Evolutionary conservation across 1,284 basidiomycete species (phyloP), one percentile per base, ranked within the genome.

Genomic region (Lignosus rhinocerotis): DNA sequence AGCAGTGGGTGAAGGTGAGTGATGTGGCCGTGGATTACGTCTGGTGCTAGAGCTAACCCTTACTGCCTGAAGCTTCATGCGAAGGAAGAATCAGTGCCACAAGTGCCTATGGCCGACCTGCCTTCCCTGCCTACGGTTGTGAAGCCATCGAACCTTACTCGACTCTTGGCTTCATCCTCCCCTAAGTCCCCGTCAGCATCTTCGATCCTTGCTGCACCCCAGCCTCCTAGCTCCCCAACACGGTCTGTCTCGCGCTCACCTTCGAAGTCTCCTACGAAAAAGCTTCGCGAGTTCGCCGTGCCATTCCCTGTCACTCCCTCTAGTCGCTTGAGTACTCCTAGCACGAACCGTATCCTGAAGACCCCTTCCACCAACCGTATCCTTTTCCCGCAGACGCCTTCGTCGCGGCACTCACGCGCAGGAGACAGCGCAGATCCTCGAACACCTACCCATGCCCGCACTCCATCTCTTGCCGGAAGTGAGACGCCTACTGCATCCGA

Each of bases 141-240:
- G n/a, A 87, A 87, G 68, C 75, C 84, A 12, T 90, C 89, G 31
- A 79, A 82, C 43, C 76, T 92, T 46, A 90, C 89, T 7, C 82
- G 83, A 19, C 80, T 81, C 16, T 79, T 92, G 54, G 87, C 86
- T 21, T 86, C 88, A 49, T 79, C 84, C 16, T 91, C 89, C 53
- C 88, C 90, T 31, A 90, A 88, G 67, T 62, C 75, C 69, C 69
- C 74, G 11, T 57, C 75, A 73, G 60, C 80, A 72, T 55, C 75
- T 72, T 64, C 77, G 76, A 73, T 73, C 47, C 68, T 75, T 60
- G 59, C 75, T 69, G 57, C 76, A 43, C 82, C 59, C 6, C 57
- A 64, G 34, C 56, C 55, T 25, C 62, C 87, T 11, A 73, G 78
- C 21, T 81, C 82, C 17, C 76, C 80, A 5, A 74, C 75, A 7